phyloP scores from a whole-genome alignment of 2,329 filamentous ascomycete genomes.

The Dactylellina drechsleri region DNA sequence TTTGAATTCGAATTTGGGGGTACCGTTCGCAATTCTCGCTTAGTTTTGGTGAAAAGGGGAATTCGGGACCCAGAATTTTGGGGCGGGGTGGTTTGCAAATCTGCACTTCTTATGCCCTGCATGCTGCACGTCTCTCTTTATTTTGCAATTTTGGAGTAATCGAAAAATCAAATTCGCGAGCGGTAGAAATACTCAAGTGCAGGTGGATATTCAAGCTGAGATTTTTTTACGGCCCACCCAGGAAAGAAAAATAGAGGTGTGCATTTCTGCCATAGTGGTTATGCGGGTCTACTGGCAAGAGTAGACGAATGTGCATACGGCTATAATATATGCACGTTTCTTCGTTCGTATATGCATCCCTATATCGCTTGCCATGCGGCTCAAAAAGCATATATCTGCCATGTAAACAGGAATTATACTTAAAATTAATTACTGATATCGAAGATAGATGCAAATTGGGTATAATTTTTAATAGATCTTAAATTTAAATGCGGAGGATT shows the following conservation, averaged over 20 bases:
- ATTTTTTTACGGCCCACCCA: too few species aligned
- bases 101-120: slow-evolving; percentile 23
- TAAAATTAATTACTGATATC: too few species aligned
- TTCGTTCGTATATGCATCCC: neutral
- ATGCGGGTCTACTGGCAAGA: neutral
- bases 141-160: slow-evolving; percentile 15
- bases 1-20: neutral
- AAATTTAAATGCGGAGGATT: too few species aligned
- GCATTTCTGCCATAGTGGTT: too few species aligned
- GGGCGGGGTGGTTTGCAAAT: slow-evolving; percentile 17
- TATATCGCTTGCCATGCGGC: too few species aligned
- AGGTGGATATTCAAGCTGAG: too few species aligned
- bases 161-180: neutral
- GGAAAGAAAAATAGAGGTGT: too few species aligned
- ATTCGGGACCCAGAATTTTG: neutral
- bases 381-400: too few species aligned
- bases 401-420: too few species aligned
- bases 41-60: neutral
- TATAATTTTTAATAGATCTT: too few species aligned
- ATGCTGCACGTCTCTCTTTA: slow-evolving; percentile 11
- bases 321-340: neutral
- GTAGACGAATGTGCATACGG: neutral
- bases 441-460: too few species aligned
- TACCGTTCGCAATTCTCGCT: neutral
- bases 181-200: neutral